phyloP scores from a whole-genome alignment of 2,329 filamentous ascomycete species.

The Ciborinia camelliae region DNA sequence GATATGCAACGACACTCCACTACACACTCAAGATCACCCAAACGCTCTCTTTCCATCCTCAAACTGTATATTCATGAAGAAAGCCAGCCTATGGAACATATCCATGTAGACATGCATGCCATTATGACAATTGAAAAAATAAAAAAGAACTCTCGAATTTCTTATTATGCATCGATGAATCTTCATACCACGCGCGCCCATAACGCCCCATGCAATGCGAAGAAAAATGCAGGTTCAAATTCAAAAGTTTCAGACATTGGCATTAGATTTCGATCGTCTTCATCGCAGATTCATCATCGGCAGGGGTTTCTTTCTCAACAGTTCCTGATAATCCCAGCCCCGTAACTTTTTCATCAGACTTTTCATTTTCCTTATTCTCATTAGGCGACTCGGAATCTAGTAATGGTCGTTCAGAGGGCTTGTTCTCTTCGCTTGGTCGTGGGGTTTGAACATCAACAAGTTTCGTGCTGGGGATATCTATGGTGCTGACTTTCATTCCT shows the following conservation, averaged over 20 bases:
- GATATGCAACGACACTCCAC: background rate
- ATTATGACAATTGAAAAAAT: background rate
- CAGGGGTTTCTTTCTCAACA: conserved; percentile 32
- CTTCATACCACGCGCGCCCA: conserved; percentile 5
- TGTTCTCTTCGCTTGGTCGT: conserved; percentile 35
- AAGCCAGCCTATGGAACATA: background rate
- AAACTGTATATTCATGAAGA: conserved; percentile 8
- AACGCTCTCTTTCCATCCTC: background rate
- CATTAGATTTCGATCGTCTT: conserved; percentile 40
- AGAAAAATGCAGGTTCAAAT: conserved; percentile 15
- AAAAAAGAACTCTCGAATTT: conserved; percentile 8
- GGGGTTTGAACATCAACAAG: conserved; percentile 39
- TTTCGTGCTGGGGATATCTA: conserved; percentile 30
- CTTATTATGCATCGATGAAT: conserved; percentile 12
- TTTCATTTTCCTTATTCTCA: conserved; percentile 36
- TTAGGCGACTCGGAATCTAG: conserved; percentile 30
- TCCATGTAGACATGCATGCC: conserved; percentile 4
- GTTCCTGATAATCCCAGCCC: conserved; percentile 29
- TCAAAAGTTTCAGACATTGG: conserved; percentile 2
- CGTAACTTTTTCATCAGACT: conserved; percentile 24
- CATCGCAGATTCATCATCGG: conserved; percentile 38
- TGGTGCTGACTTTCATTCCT: conserved; percentile 31
- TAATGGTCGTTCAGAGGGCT: conserved; percentile 31
- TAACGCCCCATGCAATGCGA: conserved; percentile 18
- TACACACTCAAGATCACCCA: background rate